These are phyloP conservation scores for Alternaria arbusti DNA, from an alignment of 2,329 filamentous ascomycete genomes.

Conservation along the genomic window DNA sequence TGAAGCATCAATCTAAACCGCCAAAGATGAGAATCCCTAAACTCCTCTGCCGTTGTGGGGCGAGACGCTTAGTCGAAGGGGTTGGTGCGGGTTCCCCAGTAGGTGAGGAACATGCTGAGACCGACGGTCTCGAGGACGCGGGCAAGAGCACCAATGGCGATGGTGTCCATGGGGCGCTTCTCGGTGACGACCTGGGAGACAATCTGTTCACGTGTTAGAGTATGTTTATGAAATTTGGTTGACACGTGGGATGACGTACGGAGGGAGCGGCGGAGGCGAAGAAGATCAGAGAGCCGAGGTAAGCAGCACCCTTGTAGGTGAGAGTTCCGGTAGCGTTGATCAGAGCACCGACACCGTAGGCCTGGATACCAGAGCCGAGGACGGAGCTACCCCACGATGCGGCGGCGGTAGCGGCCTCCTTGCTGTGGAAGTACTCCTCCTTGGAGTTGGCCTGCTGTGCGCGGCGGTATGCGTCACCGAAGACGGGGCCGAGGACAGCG, in stretches of 20 bases:
- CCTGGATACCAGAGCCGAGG: slow-evolving; percentile 85
- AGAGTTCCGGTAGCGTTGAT: slow-evolving; percentile 91
- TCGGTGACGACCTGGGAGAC: slow-evolving; percentile 86
- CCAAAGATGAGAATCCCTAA: slow-evolving; percentile 30
- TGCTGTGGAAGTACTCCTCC: slow-evolving; percentile 94
- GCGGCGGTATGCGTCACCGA: slow-evolving; percentile 92
- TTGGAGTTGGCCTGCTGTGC: slow-evolving; percentile 91
- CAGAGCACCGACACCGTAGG: slow-evolving; percentile 86
- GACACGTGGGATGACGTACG: slow-evolving; percentile 61
- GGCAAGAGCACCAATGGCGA: slow-evolving; percentile 82
- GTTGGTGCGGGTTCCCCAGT: slow-evolving; percentile 96
- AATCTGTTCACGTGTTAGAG: slow-evolving; percentile 63
- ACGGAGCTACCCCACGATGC: slow-evolving; percentile 90
- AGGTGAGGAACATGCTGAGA: slow-evolving; percentile 89
- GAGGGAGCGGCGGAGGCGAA: slow-evolving; percentile 85
- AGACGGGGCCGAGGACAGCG: slow-evolving; percentile 85
- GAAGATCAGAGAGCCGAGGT: slow-evolving; percentile 91
- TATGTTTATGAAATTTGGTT: not conserved
- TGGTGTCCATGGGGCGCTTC: slow-evolving; percentile 88
- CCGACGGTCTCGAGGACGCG: slow-evolving; percentile 93
- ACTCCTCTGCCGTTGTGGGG: slow-evolving; percentile 21
- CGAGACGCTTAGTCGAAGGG: slow-evolving; percentile 74
- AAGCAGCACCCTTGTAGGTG: slow-evolving; percentile 96
- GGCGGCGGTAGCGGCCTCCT: slow-evolving; percentile 87
- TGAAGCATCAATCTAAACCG: slow-evolving; percentile 35